These are phyloP conservation scores for Exophiala bonariae DNA, from an alignment of 2,329 filamentous ascomycete species.

Conservation along the genomic window DNA sequence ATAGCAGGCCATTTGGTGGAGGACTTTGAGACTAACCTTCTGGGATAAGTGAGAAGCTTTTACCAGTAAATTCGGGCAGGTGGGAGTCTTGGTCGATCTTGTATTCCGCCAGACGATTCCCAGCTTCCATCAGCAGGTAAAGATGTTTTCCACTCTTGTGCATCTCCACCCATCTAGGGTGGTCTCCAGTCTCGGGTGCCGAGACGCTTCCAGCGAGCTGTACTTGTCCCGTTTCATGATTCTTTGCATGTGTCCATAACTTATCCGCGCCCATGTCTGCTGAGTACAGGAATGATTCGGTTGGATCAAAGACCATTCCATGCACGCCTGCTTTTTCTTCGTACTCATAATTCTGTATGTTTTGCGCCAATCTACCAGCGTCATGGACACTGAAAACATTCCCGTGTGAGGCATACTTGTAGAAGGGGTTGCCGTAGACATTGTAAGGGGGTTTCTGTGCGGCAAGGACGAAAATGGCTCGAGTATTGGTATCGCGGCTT, in stretches of 20 bases:
- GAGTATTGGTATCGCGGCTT: slow-evolving; percentile 72
- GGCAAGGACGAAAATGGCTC: slow-evolving; percentile 85
- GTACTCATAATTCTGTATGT: slow-evolving; percentile 50
- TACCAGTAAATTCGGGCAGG: slow-evolving; percentile 75
- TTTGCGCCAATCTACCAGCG: slow-evolving; percentile 40
- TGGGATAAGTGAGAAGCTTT: slow-evolving; percentile 76
- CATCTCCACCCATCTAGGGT: slow-evolving; percentile 86
- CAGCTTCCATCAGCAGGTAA: slow-evolving; percentile 87
- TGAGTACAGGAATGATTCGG: slow-evolving; percentile 48
- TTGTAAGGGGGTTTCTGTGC: slow-evolving; percentile 74
- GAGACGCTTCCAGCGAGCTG: slow-evolving; percentile 71
- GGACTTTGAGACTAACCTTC: slow-evolving; percentile 56
- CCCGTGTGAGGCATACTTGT: slow-evolving; percentile 78
- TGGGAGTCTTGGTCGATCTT: slow-evolving; percentile 72
- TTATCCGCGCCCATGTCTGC: slow-evolving; percentile 50
- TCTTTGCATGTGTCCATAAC: slow-evolving; percentile 80
- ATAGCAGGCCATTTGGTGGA: not conserved
- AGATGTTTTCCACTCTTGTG: slow-evolving; percentile 76
- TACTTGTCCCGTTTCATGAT: slow-evolving; percentile 59
- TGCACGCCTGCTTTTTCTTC: slow-evolving; percentile 47
- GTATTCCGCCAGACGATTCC: slow-evolving; percentile 80
- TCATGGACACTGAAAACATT: slow-evolving; percentile 60
- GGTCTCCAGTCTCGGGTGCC: slow-evolving; percentile 70
- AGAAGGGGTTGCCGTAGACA: slow-evolving; percentile 90
- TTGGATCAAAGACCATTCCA: slow-evolving; percentile 49